Evolutionary conservation across 192 early-diverging fungal species (phyloP).

Genomic region (Backusella parvicylindrica): DNA sequence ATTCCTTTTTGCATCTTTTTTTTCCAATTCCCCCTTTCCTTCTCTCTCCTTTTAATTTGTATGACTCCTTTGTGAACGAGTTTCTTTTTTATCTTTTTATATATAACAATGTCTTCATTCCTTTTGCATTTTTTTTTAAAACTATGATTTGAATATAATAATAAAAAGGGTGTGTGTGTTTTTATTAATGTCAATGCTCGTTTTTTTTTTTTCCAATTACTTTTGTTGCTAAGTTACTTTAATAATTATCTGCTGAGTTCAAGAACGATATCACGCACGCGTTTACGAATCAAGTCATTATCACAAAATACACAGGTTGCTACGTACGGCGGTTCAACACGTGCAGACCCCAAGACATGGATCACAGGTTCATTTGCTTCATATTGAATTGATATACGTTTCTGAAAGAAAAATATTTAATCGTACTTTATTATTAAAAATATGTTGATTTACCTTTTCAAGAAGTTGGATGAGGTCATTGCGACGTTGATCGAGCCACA

Average conservation of each 20-base stretch:
- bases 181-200: neutral
- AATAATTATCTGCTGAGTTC: neutral
- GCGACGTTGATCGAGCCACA: neutral
- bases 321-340: constrained; percentile 43
- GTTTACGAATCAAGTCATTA: constrained; percentile 40
- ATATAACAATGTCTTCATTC: neutral
- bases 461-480: neutral
- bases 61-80: neutral
- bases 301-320: constrained; percentile 37
- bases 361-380: constrained; percentile 31
- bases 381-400: constrained; percentile 40
- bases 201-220: neutral
- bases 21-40: neutral
- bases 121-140: neutral
- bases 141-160: constrained; percentile 2
- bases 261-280: constrained; percentile 43
- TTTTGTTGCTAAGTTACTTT: neutral
- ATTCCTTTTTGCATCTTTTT: constrained; percentile 1
- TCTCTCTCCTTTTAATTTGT: neutral
- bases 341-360: constrained; percentile 38
- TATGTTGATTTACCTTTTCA: constrained; percentile 8
- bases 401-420: constrained; percentile 27
- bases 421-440: neutral
- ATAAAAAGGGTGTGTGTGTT: neutral
- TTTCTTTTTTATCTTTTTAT: neutral